Percentiles rank a stretch among this genome's conserved stretches.
Evolutionary conservation across 164 flowering plant species (phyloP).

Genomic region (Vitis riparia): DNA sequence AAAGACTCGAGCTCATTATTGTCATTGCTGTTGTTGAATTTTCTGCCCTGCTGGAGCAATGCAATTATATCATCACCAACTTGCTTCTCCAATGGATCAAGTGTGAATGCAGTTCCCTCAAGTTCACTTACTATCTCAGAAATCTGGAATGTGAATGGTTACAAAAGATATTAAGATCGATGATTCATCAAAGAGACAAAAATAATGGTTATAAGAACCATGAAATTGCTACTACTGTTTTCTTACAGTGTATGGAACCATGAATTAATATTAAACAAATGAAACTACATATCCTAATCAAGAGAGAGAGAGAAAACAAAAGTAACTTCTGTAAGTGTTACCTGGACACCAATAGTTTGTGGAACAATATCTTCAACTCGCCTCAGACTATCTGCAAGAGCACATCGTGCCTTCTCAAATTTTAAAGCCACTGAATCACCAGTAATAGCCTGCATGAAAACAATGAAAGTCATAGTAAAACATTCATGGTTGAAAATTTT

Average conservation of each 20-base stretch:
- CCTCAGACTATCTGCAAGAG: slow-evolving; percentile 73
- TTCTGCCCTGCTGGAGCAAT: slow-evolving; percentile 88
- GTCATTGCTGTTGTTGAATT: slow-evolving; percentile 54
- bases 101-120: slow-evolving; percentile 54
- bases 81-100: slow-evolving; percentile 87
- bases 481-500: neutral
- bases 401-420: slow-evolving; percentile 80
- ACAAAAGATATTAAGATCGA: neutral
- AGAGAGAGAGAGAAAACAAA: neutral
- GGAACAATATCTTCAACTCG: slow-evolving; percentile 94
- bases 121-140: slow-evolving; percentile 74
- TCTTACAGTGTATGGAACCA: too few relatives aligned
- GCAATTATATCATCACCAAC: slow-evolving; percentile 87
- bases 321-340: slow-evolving; percentile 19
- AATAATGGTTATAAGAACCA: neutral
- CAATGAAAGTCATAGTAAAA: neutral
- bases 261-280: too few relatives aligned
- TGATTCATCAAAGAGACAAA: neutral
- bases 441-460: slow-evolving; percentile 76
- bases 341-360: slow-evolving; percentile 83
- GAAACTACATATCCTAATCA: neutral
- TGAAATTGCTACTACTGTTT: too few relatives aligned
- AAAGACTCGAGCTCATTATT: slow-evolving; percentile 81
- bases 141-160: slow-evolving; percentile 48
- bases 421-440: slow-evolving; percentile 84